phyloP scores from a whole-genome alignment of 495 filamentous ascomycete species.

The Jackrogersella minutella region DNA sequence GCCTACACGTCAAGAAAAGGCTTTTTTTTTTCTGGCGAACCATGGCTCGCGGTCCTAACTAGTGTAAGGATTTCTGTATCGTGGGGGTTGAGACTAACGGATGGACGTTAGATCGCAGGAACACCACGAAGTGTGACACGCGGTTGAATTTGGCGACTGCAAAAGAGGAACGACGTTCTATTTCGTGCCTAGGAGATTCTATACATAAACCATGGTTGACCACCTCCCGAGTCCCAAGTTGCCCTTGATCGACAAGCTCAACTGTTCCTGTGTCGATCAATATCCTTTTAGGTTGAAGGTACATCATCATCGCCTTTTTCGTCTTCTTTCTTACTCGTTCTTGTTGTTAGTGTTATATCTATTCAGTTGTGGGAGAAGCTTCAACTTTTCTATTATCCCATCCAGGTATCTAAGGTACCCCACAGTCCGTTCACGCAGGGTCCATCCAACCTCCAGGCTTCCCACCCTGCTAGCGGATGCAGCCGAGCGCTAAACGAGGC shows the following conservation, averaged over 20 bases:
- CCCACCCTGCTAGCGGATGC: conserved; percentile 29
- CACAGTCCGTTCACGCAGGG: conserved; percentile 21
- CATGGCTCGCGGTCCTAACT: background rate
- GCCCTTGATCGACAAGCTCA: conserved; percentile 23
- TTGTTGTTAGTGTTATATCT: conserved; percentile 15
- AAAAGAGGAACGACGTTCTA: background rate
- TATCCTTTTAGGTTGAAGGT: background rate
- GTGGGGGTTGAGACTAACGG: conserved; percentile 20
- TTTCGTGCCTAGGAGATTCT: conserved; percentile 18
- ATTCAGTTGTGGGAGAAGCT: background rate
- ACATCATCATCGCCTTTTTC: background rate
- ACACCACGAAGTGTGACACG: conserved; percentile 1
- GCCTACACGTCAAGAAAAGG: conserved; percentile 10
- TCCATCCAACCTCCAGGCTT: conserved; percentile 16
- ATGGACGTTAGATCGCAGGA: background rate
- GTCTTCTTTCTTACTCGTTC: conserved; percentile 3
- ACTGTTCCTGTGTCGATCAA: conserved; percentile 15
- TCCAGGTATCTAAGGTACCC: conserved; percentile 16
- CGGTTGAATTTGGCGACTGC: conserved; percentile 1
- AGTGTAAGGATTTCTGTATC: background rate
- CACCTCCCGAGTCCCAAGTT: conserved; percentile 13
- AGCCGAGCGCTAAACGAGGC: conserved; percentile 37
- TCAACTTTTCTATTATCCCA: background rate
- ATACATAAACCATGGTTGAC: conserved; percentile 31
- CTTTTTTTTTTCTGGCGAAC: conserved; percentile 2